Evolutionary conservation across 176 grass and related monocot genomes (phyloP).

Genomic region (Bolboschoenus planiculmis): DNA sequence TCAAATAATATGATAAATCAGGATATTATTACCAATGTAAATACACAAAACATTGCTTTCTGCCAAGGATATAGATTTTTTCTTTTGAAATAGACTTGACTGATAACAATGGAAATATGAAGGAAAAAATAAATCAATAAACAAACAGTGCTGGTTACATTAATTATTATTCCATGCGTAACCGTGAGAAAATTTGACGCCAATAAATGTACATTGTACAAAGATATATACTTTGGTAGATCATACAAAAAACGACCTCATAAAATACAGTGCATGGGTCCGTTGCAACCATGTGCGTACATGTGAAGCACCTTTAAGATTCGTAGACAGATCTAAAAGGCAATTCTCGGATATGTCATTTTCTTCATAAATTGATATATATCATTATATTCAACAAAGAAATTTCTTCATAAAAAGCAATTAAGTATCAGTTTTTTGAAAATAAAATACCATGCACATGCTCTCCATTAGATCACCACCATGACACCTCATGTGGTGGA

Average conservation of each 20-base stretch:
- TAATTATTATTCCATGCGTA: not conserved
- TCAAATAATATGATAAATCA: too few relatives aligned
- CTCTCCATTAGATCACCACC: not conserved
- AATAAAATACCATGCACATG: not conserved
- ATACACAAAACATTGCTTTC: too few relatives aligned
- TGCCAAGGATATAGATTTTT: too few relatives aligned
- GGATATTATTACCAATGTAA: too few relatives aligned
- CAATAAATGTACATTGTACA: not conserved
- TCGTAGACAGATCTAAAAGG: conserved; percentile 2
- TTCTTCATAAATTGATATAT: not conserved
- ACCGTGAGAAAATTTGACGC: not conserved
- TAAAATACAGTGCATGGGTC: not conserved
- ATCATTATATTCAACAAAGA: not conserved
- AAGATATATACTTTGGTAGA: not conserved
- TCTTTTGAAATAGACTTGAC: not conserved
- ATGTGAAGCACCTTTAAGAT: conserved; percentile 4
- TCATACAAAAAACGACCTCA: not conserved
- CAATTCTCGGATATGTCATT: not conserved
- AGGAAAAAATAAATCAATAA: too few relatives aligned
- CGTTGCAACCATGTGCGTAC: not conserved
- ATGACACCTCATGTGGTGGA: not conserved
- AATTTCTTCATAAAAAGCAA: not conserved
- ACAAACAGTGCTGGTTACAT: not conserved
- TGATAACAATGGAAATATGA: too few relatives aligned
- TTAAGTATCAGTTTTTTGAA: too few relatives aligned